Evolutionary conservation across 306 rosid genomes (phyloP).

Genomic region (Cicer bijugum): DNA sequence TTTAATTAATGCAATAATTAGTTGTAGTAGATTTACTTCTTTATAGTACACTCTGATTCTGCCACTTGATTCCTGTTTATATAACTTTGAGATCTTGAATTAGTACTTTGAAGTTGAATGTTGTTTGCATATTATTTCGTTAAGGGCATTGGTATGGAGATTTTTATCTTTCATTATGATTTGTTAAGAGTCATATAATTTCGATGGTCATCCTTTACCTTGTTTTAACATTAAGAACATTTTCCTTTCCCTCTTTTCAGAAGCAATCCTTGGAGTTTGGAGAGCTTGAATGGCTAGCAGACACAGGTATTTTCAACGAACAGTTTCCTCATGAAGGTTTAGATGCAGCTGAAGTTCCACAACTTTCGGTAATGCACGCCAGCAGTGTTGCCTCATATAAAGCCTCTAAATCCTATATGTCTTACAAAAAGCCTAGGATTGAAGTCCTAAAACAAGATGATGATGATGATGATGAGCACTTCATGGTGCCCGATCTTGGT

Average conservation of each 20-base stretch:
- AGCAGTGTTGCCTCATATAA: constrained; percentile 53
- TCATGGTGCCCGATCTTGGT: constrained; percentile 92
- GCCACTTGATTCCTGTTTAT: neutral
- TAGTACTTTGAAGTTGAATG: neutral
- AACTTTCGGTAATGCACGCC: constrained; percentile 64
- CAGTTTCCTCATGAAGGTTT: constrained; percentile 66
- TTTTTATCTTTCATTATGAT: neutral
- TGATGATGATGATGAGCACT: constrained; percentile 89
- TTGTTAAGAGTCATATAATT: neutral
- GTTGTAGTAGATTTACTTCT: neutral
- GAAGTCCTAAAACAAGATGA: constrained; percentile 55
- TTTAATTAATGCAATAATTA: neutral
- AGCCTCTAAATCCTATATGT: constrained; percentile 56
- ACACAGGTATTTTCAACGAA: constrained; percentile 71
- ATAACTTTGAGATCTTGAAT: neutral
- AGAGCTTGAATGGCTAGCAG: constrained; percentile 90
- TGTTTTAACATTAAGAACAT: neutral
- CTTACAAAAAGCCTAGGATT: constrained; percentile 80
- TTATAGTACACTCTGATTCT: neutral
- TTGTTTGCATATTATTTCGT: neutral
- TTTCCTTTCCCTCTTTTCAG: constrained; percentile 47
- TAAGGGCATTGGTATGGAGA: constrained; percentile 21
- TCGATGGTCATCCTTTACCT: neutral
- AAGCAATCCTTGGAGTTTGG: constrained; percentile 81
- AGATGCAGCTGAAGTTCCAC: constrained; percentile 96